Conservation (phyloP, 345 rosid genomes). For the Hevea brasiliensis region DNA sequence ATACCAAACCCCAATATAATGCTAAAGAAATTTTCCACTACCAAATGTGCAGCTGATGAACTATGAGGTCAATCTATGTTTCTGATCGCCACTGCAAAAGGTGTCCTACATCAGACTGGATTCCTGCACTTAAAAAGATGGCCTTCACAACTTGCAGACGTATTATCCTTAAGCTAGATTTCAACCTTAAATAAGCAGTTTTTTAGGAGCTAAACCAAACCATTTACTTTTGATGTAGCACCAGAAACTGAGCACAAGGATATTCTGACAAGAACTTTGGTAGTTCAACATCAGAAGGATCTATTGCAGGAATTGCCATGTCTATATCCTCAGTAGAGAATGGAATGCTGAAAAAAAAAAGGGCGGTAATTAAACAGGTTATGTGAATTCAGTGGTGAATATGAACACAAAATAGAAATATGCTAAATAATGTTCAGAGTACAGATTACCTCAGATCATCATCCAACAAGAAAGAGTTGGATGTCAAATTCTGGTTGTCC, state of each 20-base stretch:
- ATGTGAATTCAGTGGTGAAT: not conserved
- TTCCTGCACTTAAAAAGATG: not conserved
- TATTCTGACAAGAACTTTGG: constrained; percentile 61
- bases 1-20: constrained; percentile 6
- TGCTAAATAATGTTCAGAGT: not conserved
- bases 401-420: not conserved
- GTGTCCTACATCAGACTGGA: not conserved
- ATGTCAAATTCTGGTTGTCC: constrained; percentile 75
- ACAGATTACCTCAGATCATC: constrained; percentile 81
- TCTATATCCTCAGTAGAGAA: constrained; percentile 95
- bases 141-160: not conserved
- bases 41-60: constrained; percentile 7
- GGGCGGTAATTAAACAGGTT: not conserved
- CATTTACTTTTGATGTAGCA: constrained; percentile 23
- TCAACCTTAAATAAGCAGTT: not conserved
- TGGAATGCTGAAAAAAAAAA: constrained; percentile 67
- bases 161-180: not conserved
- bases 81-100: not conserved
- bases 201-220: not conserved
- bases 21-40: not conserved
- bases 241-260: constrained; percentile 65
- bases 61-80: not conserved
- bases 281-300: constrained; percentile 61
- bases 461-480: constrained; percentile 89
- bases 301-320: constrained; percentile 78